Evolutionary conservation across 768 basidiomycete genomes (phyloP), one percentile per base, ranked within the genome.

Genomic region (Amyloporia xantha): DNA sequence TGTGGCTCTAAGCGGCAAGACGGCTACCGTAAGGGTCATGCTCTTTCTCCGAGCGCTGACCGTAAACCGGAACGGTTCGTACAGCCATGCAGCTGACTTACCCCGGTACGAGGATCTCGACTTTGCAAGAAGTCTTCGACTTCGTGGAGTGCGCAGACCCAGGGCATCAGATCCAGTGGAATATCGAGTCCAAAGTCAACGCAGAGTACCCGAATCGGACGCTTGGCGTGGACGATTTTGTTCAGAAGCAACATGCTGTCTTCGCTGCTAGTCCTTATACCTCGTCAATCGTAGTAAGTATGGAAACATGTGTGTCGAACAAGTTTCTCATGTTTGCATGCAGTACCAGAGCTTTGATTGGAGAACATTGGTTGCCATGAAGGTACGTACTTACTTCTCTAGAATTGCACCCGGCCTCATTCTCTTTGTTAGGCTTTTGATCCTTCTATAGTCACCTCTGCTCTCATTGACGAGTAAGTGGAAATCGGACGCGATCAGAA

Each of bases 301-400:
- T 20, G 24, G 4, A 28, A 15, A n/a, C n/a, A n/a, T n/a, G n/a
- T n/a, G n/a, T 36, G 30, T 7, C 30, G 15, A 7, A 33, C 30
- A 33, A 33, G 7, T 33, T 7, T 33, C 30, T 33, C 15, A 33
- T 33, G 7, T 33, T 15, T 20, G 24, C 15, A 7, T 47, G 39
- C 20, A 88, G 85, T 86, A 78, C 54, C 85, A 91, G 68, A 86
- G 84, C 57, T 88, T 89, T 56, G 83, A 88, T 61, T 91, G 89
- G 88, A 72, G 86, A 56, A 82, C 86, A 12, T 62, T 91, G 12
- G 62, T 85, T 42, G 73, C 67, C 20, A 88, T 89, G 83, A 86
- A 84, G 75, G 80, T 76, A 53, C n/a, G 54, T 49, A 2, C 19
- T 17, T 6, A 15, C 21, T 24, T 13, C 12, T 4, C 9, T 2